Percentiles rank a stretch among this genome's conserved stretches.
Evolutionary conservation across 2,329 filamentous ascomycete species (phyloP).

Genomic region (Aspergillus bombycis): DNA sequence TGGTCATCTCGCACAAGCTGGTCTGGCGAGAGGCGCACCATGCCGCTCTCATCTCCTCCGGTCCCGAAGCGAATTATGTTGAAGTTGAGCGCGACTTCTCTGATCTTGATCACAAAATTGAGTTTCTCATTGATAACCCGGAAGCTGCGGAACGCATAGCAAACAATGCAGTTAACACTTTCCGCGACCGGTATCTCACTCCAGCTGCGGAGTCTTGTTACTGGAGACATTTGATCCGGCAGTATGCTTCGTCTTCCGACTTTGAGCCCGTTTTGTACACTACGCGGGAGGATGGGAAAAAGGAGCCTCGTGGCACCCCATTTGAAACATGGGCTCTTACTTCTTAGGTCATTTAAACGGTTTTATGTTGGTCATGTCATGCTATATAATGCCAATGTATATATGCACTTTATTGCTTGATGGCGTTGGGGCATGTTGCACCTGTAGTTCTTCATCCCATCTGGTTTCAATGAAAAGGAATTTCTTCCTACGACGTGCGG

Average conservation of each 20-base stretch:
- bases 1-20: conserved; percentile 54
- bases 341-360: neutral
- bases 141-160: conserved; percentile 54
- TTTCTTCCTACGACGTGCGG: neutral
- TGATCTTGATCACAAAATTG: conserved; percentile 53
- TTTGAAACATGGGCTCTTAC: conserved; percentile 48
- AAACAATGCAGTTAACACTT: conserved; percentile 50
- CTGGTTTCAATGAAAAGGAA: neutral
- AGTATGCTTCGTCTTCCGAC: conserved; percentile 43
- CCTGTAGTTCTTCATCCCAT: neutral
- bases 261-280: conserved; percentile 45
- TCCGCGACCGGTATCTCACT: conserved; percentile 58
- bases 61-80: conserved; percentile 55
- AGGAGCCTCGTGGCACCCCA: conserved; percentile 36
- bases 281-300: conserved; percentile 31
- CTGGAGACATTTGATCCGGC: conserved; percentile 53
- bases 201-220: conserved; percentile 60
- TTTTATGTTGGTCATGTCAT: neutral
- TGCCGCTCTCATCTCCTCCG: conserved; percentile 48
- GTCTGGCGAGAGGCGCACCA: conserved; percentile 55
- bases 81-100: conserved; percentile 58
- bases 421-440: neutral
- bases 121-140: conserved; percentile 48
- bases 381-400: neutral
- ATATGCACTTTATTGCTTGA: neutral